Evolutionary conservation across 257 asterid species (phyloP).

Genomic region (Salvia rosmarinus): DNA sequence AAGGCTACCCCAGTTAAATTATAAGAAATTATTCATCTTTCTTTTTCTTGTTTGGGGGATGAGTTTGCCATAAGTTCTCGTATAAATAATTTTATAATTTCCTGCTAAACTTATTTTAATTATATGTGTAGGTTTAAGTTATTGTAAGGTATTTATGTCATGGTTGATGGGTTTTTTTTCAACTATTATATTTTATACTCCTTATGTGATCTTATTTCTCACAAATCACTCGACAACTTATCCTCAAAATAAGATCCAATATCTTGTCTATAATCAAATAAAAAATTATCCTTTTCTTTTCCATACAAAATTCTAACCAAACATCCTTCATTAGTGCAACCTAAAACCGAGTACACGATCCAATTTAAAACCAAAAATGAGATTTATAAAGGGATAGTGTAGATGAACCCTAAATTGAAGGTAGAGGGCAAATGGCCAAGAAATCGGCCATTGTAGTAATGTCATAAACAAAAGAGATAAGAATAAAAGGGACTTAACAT

Average conservation of each 20-base stretch:
- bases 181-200: no score
- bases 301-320: not conserved
- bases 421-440: conserved; percentile 25
- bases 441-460: conserved; percentile 19
- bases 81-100: no score
- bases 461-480: conserved; percentile 28
- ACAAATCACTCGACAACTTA: not conserved
- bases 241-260: not conserved
- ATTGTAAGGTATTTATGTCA: no score
- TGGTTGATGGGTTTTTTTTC: no score
- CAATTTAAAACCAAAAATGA: not conserved
- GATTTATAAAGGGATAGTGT: not conserved
- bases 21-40: no score
- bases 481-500: conserved; percentile 43
- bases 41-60: no score
- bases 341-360: not conserved
- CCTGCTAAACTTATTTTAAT: no score
- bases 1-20: no score
- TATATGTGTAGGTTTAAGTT: no score
- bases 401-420: not conserved
- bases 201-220: not conserved
- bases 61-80: no score
- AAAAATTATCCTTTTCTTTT: not conserved
- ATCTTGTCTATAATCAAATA: not conserved
- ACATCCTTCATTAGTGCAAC: not conserved